Evolutionary conservation across 148 eudicot species (phyloP).

Genomic region (Rhododendron kiyosumense): DNA sequence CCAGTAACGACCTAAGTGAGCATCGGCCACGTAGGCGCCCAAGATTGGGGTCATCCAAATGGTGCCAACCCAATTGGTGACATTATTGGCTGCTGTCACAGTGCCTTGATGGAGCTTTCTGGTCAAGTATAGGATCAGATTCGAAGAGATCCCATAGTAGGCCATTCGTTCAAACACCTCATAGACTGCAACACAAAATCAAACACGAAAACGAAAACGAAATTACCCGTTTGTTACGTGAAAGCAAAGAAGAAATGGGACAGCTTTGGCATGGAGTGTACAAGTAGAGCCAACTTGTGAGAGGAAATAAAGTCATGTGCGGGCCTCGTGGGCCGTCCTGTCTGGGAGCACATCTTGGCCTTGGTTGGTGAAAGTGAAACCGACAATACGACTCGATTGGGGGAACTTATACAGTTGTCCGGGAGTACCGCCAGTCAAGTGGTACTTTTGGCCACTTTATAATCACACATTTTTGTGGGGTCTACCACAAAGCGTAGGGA

Average conservation of each 20-base stretch:
- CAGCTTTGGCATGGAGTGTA: background rate
- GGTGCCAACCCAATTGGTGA: slow-evolving; percentile 64
- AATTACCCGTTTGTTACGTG: background rate
- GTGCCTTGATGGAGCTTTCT: slow-evolving; percentile 56
- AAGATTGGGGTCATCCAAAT: slow-evolving; percentile 59
- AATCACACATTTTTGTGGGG: too few relatives aligned
- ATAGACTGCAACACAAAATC: slow-evolving; percentile 26
- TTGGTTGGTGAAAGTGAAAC: background rate
- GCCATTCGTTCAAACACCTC: slow-evolving; percentile 64
- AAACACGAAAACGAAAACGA: background rate
- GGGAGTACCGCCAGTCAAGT: too few relatives aligned
- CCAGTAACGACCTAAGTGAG: slow-evolving; percentile 60
- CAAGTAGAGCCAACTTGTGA: background rate
- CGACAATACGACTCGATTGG: too few relatives aligned
- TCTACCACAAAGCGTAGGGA: too few relatives aligned
- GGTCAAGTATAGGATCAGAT: slow-evolving; percentile 48
- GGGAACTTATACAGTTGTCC: too few relatives aligned
- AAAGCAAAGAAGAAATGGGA: background rate
- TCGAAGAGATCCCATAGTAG: slow-evolving; percentile 55
- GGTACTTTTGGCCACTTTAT: too few relatives aligned
- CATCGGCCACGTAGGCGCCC: slow-evolving; percentile 62
- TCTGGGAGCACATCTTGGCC: background rate
- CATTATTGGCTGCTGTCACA: slow-evolving; percentile 44
- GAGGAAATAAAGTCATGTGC: background rate
- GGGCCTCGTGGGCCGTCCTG: background rate